phyloP scores from a whole-genome alignment of 495 filamentous ascomycete species.

The Amniculicola lignicola region DNA sequence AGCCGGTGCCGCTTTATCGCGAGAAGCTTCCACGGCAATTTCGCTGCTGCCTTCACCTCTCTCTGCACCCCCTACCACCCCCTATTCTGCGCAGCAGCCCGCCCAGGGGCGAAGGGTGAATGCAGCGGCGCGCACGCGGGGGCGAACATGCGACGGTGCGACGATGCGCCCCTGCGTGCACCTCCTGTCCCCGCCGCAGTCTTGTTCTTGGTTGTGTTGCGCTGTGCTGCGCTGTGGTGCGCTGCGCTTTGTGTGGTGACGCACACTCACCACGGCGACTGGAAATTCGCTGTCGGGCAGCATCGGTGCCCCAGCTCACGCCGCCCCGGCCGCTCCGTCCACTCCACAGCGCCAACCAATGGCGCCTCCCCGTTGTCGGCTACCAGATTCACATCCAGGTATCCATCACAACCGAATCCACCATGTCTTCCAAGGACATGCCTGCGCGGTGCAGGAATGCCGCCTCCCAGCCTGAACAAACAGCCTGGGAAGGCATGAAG shows the following conservation, averaged over 20 bases:
- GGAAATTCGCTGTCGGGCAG: constrained; percentile 1
- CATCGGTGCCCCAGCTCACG: neutral
- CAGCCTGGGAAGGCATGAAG: neutral
- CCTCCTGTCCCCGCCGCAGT: too few species aligned
- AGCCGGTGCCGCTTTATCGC: too few species aligned
- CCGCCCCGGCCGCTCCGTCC: neutral
- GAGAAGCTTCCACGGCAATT: too few species aligned
- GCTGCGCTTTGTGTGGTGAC: neutral
- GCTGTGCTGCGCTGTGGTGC: neutral
- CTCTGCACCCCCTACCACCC: too few species aligned
- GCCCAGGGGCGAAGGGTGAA: too few species aligned
- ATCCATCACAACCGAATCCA: neutral
- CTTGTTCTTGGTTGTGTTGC: neutral
- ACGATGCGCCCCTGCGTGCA: too few species aligned
- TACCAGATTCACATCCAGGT: neutral
- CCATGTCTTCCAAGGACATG: neutral
- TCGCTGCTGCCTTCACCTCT: too few species aligned
- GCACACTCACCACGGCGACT: neutral
- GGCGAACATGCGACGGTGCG: too few species aligned
- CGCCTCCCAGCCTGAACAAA: neutral
- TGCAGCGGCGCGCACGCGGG: too few species aligned
- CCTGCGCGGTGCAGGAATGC: neutral
- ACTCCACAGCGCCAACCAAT: neutral
- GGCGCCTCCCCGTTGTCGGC: too few species aligned
- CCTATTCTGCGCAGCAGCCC: too few species aligned